These are phyloP conservation scores for Colletotrichum neosansevieriae DNA, from an alignment of 2,329 filamentous ascomycete genomes.

Conservation along the genomic window DNA sequence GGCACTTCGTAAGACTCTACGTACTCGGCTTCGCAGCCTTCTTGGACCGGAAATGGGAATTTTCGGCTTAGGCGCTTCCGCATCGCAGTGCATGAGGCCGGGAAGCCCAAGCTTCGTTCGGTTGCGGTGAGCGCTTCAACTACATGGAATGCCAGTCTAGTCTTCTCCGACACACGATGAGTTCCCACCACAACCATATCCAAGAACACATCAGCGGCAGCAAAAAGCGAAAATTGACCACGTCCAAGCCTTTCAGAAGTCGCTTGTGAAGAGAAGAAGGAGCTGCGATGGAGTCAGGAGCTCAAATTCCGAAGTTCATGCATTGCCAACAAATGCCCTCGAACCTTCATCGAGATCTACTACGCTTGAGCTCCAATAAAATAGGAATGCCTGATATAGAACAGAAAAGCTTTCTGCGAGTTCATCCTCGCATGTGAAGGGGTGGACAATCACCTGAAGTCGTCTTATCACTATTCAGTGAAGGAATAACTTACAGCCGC, in stretches of 20 bases:
- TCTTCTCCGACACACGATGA: background rate
- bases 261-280: background rate
- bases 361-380: background rate
- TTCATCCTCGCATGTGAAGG: conserved; percentile 6
- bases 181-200: background rate
- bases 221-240: background rate
- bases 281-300: background rate
- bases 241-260: no score
- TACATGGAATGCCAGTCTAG: conserved; percentile 23
- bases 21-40: background rate
- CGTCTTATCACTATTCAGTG: conserved; percentile 2
- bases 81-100: background rate
- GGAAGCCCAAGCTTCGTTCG: conserved; percentile 4
- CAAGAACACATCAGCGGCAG: background rate
- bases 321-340: background rate
- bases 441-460: background rate
- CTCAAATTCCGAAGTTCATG: background rate
- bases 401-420: background rate
- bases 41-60: background rate
- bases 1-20: background rate
- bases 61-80: background rate
- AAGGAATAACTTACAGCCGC: background rate
- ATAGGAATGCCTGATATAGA: no score
- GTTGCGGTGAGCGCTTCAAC: conserved; percentile 9
- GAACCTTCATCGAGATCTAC: conserved; percentile 6